These are phyloP conservation scores for Boeremia lycopersici DNA, from an alignment of 2,329 filamentous ascomycete genomes.

Conservation along the genomic window DNA sequence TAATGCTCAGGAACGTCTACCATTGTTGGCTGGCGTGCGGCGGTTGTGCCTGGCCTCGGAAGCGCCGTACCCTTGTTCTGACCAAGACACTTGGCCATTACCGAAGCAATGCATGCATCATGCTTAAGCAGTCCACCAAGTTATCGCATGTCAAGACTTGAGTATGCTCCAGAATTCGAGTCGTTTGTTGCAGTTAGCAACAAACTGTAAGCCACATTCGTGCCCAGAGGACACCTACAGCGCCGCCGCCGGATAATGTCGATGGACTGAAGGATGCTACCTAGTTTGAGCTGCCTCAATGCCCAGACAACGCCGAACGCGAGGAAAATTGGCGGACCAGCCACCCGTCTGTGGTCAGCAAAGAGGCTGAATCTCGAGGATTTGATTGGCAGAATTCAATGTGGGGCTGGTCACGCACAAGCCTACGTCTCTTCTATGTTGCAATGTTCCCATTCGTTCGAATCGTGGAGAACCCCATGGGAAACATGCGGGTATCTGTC, in stretches of 20 bases:
- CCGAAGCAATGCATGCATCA: constrained; percentile 1
- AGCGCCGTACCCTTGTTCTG: background rate
- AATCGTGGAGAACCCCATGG: constrained; percentile 1
- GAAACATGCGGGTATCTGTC: background rate
- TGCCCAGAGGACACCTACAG: background rate
- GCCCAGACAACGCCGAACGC: background rate
- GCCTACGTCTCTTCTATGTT: background rate
- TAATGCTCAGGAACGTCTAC: too few species aligned
- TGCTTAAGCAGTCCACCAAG: background rate
- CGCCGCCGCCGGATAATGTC: constrained; percentile 1
- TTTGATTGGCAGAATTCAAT: background rate
- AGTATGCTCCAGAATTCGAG: background rate
- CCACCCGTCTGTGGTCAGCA: constrained; percentile 6
- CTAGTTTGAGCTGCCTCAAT: background rate
- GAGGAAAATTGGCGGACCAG: constrained; percentile 1
- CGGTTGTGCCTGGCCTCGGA: background rate
- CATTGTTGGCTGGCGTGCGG: too few species aligned
- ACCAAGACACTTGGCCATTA: background rate
- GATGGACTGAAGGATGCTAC: background rate
- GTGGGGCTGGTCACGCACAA: background rate
- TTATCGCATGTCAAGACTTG: background rate
- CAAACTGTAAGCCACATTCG: too few species aligned
- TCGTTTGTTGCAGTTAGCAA: background rate
- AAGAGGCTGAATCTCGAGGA: background rate
- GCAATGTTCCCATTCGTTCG: background rate